Conservation (phyloP, 495 filamentous ascomycete genomes). For the Trichocladium uniseriatum region DNA sequence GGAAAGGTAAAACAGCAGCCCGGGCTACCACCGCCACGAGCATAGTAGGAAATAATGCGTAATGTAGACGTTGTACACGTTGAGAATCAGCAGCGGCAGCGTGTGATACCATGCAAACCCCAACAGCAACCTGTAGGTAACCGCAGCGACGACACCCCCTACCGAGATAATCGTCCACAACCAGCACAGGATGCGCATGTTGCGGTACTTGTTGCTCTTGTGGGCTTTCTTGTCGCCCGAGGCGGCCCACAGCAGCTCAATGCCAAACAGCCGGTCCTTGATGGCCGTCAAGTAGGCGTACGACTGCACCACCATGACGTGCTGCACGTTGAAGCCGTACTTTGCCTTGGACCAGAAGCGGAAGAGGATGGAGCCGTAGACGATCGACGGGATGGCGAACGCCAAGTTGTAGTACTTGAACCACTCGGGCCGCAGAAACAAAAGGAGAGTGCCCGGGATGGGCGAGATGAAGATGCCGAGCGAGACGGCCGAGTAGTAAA, state of each 20-base stretch:
- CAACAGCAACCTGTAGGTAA: conserved; percentile 16
- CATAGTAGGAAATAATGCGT: conserved; percentile 23
- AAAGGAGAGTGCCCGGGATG: conserved; percentile 24
- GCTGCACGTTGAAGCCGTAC: conserved; percentile 30
- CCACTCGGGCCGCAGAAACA: conserved; percentile 23
- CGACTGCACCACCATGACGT: conserved; percentile 29
- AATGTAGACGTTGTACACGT: conserved; percentile 24
- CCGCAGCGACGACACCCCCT: conserved; percentile 19
- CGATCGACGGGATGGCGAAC: conserved; percentile 26
- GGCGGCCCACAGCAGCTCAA: conserved; percentile 27
- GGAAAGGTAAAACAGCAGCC: no score
- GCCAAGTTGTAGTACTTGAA: conserved; percentile 31
- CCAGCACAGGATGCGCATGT: conserved; percentile 26
- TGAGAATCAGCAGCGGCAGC: conserved; percentile 22
- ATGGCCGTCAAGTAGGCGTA: conserved; percentile 29
- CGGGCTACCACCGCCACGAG: conserved; percentile 21
- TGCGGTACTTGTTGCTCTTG: conserved; percentile 27
- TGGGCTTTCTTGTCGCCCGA: conserved; percentile 29
- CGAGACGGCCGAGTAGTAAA: conserved; percentile 29
- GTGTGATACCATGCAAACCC: conserved; percentile 24
- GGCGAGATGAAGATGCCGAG: conserved; percentile 29
- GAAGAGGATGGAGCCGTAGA: conserved; percentile 24
- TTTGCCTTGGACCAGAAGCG: conserved; percentile 25
- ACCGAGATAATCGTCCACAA: conserved; percentile 19
- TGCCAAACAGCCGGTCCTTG: conserved; percentile 26